Percentiles rank a stretch among this genome's conserved stretches.
phyloP scores from a whole-genome alignment of 331 rosid genomes.

The Spiraea crenata region DNA sequence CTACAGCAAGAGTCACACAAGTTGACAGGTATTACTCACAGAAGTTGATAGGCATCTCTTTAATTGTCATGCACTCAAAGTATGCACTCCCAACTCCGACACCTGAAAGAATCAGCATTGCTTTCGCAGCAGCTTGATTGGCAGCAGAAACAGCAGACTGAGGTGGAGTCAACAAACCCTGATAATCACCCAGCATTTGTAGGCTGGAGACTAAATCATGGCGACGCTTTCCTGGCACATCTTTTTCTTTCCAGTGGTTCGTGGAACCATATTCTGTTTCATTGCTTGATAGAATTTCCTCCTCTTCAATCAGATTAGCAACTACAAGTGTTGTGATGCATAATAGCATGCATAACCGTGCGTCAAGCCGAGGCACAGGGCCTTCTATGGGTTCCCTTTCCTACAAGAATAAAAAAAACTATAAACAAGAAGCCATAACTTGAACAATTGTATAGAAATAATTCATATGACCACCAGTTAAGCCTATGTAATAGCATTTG shows the following conservation, averaged over 20 bases:
- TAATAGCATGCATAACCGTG: constrained; percentile 86
- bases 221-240: constrained; percentile 54
- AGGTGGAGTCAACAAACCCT: constrained; percentile 82
- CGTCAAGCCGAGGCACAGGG: constrained; percentile 92
- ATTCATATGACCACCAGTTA: not conserved
- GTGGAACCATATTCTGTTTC: constrained; percentile 46
- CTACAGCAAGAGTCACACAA: constrained; percentile 53
- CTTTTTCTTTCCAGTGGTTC: constrained; percentile 59
- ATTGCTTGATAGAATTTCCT: constrained; percentile 47
- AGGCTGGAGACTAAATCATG: constrained; percentile 71
- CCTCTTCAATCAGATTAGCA: constrained; percentile 84
- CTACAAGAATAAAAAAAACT: constrained; percentile 31
- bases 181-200: constrained; percentile 82
- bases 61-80: constrained; percentile 68
- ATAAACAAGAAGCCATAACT: constrained; percentile 1
- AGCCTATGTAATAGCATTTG: not conserved
- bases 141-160: constrained; percentile 63
- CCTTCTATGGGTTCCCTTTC: constrained; percentile 98
- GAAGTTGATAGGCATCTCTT: constrained; percentile 71
- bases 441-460: not conserved
- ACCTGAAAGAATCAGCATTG: constrained; percentile 82
- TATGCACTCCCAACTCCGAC: constrained; percentile 65
- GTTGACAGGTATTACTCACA: constrained; percentile 70
- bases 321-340: constrained; percentile 82
- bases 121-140: constrained; percentile 94